Evolutionary conservation across 2,329 filamentous ascomycete species (phyloP).

Genomic region (Aureobasidium musti): DNA sequence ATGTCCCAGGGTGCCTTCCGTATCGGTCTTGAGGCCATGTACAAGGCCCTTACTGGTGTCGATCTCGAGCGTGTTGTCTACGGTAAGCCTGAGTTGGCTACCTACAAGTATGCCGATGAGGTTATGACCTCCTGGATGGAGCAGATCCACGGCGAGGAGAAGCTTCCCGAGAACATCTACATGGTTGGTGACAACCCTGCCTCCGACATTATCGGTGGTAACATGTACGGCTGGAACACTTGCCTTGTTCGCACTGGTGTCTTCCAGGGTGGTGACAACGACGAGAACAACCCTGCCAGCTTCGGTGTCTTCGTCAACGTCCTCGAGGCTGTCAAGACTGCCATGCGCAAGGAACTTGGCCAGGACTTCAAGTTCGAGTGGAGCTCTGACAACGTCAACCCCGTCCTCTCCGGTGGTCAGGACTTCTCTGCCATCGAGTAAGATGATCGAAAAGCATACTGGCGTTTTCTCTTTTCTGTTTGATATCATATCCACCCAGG

Average conservation of each 20-base stretch:
- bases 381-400: slow-evolving; percentile 67
- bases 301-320: slow-evolving; percentile 76
- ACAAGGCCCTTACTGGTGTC: slow-evolving; percentile 67
- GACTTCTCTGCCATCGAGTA: slow-evolving; percentile 60
- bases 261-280: slow-evolving; percentile 74
- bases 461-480: slow-evolving; percentile 25
- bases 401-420: slow-evolving; percentile 58
- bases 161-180: slow-evolving; percentile 68
- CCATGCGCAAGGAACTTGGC: slow-evolving; percentile 69
- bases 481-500: slow-evolving; percentile 23
- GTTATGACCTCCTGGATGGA: slow-evolving; percentile 75
- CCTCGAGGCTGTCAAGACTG: slow-evolving; percentile 68
- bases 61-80: slow-evolving; percentile 76
- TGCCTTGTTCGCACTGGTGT: slow-evolving; percentile 76
- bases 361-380: slow-evolving; percentile 73
- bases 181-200: slow-evolving; percentile 77
- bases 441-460: slow-evolving; percentile 14
- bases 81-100: slow-evolving; percentile 72
- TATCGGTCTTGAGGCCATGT: slow-evolving; percentile 72
- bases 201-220: slow-evolving; percentile 73
- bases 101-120: slow-evolving; percentile 78
- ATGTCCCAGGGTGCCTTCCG: slow-evolving; percentile 77
- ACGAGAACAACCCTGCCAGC: slow-evolving; percentile 73
- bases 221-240: slow-evolving; percentile 82
- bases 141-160: slow-evolving; percentile 70